Conservation (phyloP, 768 basidiomycete genomes). For the Russula griseocarnosa region DNA sequence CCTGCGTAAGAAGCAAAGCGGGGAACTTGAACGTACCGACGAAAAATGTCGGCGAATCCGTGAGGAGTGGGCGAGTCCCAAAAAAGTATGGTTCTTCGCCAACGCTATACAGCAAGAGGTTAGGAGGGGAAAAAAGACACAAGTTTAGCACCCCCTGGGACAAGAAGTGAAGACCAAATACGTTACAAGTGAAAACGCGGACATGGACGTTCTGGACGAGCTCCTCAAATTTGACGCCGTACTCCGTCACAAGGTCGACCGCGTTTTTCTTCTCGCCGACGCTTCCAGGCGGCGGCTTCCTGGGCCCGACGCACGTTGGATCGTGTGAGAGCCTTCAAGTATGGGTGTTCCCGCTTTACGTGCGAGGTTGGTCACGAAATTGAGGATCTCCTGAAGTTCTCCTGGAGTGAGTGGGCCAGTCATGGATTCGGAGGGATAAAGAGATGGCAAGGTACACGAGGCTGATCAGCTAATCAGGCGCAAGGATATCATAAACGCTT, state of each 20-base stretch:
- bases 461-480: too few relatives aligned
- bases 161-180: background rate
- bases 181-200: constrained; percentile 75
- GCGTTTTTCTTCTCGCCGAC: constrained; percentile 88
- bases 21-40: too few relatives aligned
- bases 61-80: too few relatives aligned
- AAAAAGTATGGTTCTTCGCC: too few relatives aligned
- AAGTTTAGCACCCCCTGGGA: background rate
- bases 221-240: constrained; percentile 87
- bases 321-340: constrained; percentile 70
- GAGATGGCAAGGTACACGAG: too few relatives aligned
- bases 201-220: constrained; percentile 72
- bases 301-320: constrained; percentile 46
- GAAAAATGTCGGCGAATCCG: too few relatives aligned
- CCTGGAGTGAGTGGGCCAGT: constrained; percentile 33
- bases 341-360: constrained; percentile 72
- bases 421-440: background rate
- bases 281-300: too few relatives aligned
- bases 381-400: constrained; percentile 59
- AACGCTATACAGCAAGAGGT: too few relatives aligned
- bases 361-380: constrained; percentile 68
- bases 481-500: too few relatives aligned
- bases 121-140: background rate
- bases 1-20: too few relatives aligned
- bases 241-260: constrained; percentile 93